These are phyloP conservation scores for Clonostachys solani DNA, from an alignment of 2,329 filamentous ascomycete species.

Conservation along the genomic window DNA sequence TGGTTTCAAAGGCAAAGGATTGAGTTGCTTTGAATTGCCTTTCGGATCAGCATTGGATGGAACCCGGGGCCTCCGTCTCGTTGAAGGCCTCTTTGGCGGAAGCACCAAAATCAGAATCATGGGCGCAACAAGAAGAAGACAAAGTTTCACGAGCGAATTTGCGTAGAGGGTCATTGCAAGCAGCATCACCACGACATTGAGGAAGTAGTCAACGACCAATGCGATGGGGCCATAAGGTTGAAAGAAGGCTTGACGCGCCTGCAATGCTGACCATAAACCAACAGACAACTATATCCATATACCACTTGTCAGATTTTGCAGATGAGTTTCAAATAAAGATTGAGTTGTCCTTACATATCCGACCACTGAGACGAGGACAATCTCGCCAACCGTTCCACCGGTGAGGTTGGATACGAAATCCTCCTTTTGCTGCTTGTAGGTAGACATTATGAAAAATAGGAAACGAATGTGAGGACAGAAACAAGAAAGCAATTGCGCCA, in stretches of 20 bases:
- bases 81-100: constrained; percentile 40
- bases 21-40: constrained; percentile 18
- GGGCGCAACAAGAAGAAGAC: constrained; percentile 68
- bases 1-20: constrained; percentile 72
- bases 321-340: constrained; percentile 8
- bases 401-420: constrained; percentile 90
- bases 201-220: constrained; percentile 75
- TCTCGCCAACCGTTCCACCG: constrained; percentile 77
- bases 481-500: too few relatives aligned
- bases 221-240: constrained; percentile 65
- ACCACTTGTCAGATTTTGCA: background rate
- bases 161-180: constrained; percentile 86
- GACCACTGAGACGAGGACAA: constrained; percentile 84
- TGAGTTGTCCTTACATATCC: constrained; percentile 9
- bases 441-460: too few relatives aligned
- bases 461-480: too few relatives aligned
- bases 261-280: constrained; percentile 84
- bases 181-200: constrained; percentile 79
- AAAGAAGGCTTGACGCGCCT: constrained; percentile 82
- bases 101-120: constrained; percentile 58
- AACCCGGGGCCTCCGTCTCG: constrained; percentile 19
- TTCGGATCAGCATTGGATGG: constrained; percentile 19
- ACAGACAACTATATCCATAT: constrained; percentile 62
- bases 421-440: constrained; percentile 78
- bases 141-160: constrained; percentile 67